Percentiles rank a stretch among this genome's conserved stretches.
Evolutionary conservation across 495 filamentous ascomycete genomes (phyloP).

Genomic region (Tuber indicum): DNA sequence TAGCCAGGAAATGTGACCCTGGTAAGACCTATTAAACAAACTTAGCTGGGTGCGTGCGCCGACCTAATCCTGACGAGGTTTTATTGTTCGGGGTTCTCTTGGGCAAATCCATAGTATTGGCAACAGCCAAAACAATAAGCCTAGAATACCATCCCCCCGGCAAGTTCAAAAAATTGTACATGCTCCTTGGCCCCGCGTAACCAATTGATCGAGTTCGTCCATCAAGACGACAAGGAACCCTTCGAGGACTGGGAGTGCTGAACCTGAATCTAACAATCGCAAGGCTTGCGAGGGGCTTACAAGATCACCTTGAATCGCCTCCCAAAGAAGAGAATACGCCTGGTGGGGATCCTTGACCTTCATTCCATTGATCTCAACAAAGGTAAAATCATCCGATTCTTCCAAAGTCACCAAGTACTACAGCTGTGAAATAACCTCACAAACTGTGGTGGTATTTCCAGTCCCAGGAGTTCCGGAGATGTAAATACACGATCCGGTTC

Average conservation of each 20-base stretch:
- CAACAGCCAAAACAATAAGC: slow-evolving; percentile 91
- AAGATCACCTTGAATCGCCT: slow-evolving; percentile 85
- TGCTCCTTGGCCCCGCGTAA: slow-evolving; percentile 97
- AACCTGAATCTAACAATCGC: slow-evolving; percentile 82
- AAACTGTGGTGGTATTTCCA: slow-evolving; percentile 94
- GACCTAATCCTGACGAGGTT: slow-evolving; percentile 80
- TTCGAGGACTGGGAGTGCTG: slow-evolving; percentile 74
- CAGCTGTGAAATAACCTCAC: slow-evolving; percentile 88
- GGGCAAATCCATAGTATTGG: slow-evolving; percentile 98
- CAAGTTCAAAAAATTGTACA: slow-evolving; percentile 99
- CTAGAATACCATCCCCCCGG: slow-evolving; percentile 83
- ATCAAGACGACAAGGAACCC: slow-evolving; percentile 96
- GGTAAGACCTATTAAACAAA: slow-evolving; percentile 52
- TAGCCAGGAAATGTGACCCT: slow-evolving; percentile 96
- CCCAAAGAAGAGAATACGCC: slow-evolving; percentile 90
- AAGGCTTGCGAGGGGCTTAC: slow-evolving; percentile 88
- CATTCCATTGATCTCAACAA: slow-evolving; percentile 99
- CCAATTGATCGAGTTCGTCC: slow-evolving; percentile 97
- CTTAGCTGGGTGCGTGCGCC: slow-evolving; percentile 4
- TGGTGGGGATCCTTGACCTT: slow-evolving; percentile 98
- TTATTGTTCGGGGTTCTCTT: slow-evolving; percentile 96
- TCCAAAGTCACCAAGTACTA: slow-evolving; percentile 77
- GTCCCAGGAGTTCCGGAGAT: slow-evolving; percentile 98
- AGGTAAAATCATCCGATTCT: slow-evolving; percentile 97
- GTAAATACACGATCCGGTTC: slow-evolving; percentile 90